Base-by-base conservation (phyloP, 345 rosid species). In the Brassica rapa region DNA sequence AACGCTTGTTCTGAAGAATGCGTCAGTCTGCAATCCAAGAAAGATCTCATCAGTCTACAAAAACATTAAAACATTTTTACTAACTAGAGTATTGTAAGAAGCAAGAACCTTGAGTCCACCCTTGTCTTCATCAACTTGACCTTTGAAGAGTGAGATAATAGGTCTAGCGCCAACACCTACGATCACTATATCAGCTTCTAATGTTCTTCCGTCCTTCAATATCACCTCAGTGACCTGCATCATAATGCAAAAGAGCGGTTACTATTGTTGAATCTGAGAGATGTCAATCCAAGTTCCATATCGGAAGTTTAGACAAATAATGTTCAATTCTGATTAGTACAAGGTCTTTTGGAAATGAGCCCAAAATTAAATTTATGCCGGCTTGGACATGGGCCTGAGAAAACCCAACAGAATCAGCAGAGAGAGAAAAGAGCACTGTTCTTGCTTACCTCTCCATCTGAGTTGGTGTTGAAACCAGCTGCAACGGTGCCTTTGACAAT, bases 161-260 rank as follows among this genome's bases (percentile, higher is more conserved):
- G 98, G 96, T 81, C 94, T 89, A 69, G 88, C 99, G 33, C 99
- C 99, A 24, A 95, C 98, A 77, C 99, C 99, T 19, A 93, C 97
- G 32, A 95, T 88, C 59, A 93, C 99, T 56, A 95, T 91, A 82
- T 95, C 96, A 46, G 96, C 98, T 83, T 89, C 94, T 83, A 93
- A 77, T 6, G 84, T 93, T 73, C 92, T 85, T 37, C 97, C 98
- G 56, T 95, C 99, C 87, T 89, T 93, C 43, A 95, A 67, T 60
- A 86, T 77, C 77, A 95, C 99, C 76, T 91, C 94, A 80, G 84
- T 90, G 16, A 81, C 81, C 83, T 77, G 76, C 75, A 77, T 51
- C 43, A 51, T 62, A 9, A 55, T 8, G 27, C 5, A 64, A 77
- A 12, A 16, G 33, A 70, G 32, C 24, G 1, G 8, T 32, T 19